Base-by-base conservation (phyloP, 306 rosid species). In the Cyclanthera cordifolia region DNA sequence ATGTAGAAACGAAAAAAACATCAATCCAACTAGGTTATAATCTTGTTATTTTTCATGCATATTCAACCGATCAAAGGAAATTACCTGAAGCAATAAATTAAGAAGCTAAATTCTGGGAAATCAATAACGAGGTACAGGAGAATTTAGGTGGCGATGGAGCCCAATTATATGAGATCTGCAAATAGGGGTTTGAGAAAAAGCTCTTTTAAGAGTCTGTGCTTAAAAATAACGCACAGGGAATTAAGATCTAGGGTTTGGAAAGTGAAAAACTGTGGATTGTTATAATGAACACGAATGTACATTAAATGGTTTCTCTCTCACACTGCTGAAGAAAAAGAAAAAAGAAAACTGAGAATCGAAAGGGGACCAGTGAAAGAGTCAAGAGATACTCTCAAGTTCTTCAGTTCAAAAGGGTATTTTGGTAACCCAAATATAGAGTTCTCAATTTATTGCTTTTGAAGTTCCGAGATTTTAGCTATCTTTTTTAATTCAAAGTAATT, bases 181-280 rank as follows among this genome's bases (percentile, higher is more conserved):
- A 66, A 66, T 12, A 24, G 71, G 54, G 71, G 52, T 66, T 47
- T 1, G 55, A 30, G 66, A 64, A 72, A 64, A 34, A 43, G 72
- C 34, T 59, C 2, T 56, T 28, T 20, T 55, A 59, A 16, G 75
- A 41, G 47, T 67, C 24, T 55, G 53, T 30, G 79, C 32, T 8
- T 65, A 72, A 13, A 58, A 23, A 41, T 7, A 52, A 66, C 55
- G 55, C 34, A 65, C 53, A 65, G 46, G 23, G 47, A 17, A 48
- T n/a, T 20, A 79, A 79, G 90, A 87, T 85, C 94, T 85, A 85
- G 94, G 94, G 94, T 82, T 87, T 74, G 70, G 69, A 50, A 66
- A 37, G 78, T 28, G 69, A 34, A 49, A 49, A 57, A 27, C 2
- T 63, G 68, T 24, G 52, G 69, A 65, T 76, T 81, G 88, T 78